phyloP scores from a whole-genome alignment of 257 asterid genomes.

The Oldenlandia corymbosa region DNA sequence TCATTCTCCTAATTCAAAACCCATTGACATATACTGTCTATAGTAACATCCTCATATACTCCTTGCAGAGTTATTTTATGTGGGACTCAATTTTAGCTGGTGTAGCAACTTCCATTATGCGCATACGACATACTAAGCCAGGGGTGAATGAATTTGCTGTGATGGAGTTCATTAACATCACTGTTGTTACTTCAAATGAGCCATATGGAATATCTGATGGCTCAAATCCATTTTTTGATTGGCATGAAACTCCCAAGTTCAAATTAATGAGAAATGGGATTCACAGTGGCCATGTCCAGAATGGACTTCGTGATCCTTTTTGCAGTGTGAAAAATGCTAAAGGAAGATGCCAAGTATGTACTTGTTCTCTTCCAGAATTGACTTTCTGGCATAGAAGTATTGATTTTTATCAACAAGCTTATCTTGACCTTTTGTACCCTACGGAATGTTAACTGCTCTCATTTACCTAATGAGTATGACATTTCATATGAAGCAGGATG shows the following conservation, averaged over 20 bases:
- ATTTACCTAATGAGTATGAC: neutral
- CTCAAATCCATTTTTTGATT: conserved; percentile 72
- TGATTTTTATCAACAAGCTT: neutral
- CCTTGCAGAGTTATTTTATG: conserved; percentile 70
- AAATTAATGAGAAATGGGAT: conserved; percentile 44
- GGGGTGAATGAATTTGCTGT: conserved; percentile 82
- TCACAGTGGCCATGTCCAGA: conserved; percentile 85
- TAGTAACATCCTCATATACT: neutral
- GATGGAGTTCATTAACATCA: conserved; percentile 74
- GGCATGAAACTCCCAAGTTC: conserved; percentile 44
- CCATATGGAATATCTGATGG: conserved; percentile 60
- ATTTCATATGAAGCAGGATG: conserved; percentile 50
- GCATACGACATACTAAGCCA: conserved; percentile 25
- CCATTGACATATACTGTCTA: neutral
- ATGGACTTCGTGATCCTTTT: conserved; percentile 63
- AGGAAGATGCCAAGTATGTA: conserved; percentile 85
- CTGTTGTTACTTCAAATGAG: conserved; percentile 67
- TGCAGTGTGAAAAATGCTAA: conserved; percentile 53
- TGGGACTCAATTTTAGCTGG: conserved; percentile 82
- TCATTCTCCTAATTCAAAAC: neutral
- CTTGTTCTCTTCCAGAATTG: neutral
- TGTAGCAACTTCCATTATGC: conserved; percentile 81
- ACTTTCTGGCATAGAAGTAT: neutral
- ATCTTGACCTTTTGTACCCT: neutral
- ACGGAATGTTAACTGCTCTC: neutral